phyloP scores from a whole-genome alignment of 345 rosid genomes.

The Fremontodendron californicum region DNA sequence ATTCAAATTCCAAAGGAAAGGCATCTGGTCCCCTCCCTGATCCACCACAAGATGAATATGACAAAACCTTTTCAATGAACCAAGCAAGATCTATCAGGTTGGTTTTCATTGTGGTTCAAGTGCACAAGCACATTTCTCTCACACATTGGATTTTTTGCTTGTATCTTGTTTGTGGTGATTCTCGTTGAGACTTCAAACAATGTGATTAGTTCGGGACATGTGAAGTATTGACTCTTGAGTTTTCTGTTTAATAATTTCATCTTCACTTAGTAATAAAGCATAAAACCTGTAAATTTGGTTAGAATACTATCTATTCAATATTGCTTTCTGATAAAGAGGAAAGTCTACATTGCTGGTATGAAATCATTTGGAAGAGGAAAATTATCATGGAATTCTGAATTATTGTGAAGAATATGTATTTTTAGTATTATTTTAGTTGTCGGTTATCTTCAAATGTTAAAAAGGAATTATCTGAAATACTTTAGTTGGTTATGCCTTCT shows the following conservation, averaged over 20 bases:
- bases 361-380: not conserved
- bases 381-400: not conserved
- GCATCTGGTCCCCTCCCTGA: conserved; percentile 84
- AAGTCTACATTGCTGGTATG: not conserved
- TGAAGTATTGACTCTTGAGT: not conserved
- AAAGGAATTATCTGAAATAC: not conserved
- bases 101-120: conserved; percentile 16
- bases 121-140: not conserved
- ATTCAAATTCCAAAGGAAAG: conserved; percentile 93
- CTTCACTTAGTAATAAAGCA: not conserved
- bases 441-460: not conserved
- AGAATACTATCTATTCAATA: not conserved
- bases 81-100: conserved; percentile 99
- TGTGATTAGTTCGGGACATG: not conserved
- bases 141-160: not conserved
- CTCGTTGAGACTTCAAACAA: not conserved
- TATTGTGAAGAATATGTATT: not conserved
- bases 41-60: conserved; percentile 74
- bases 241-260: not conserved
- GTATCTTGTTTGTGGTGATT: not conserved
- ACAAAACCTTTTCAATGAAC: conserved; percentile 96
- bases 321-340: not conserved
- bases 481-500: not conserved
- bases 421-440: not conserved
- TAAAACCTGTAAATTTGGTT: not conserved